A percentile compares a stretch with the other conserved stretches of the same genome.
phyloP scores from a whole-genome alignment of 2,329 filamentous ascomycete genomes.

The Raffaelea deltoideospora region DNA sequence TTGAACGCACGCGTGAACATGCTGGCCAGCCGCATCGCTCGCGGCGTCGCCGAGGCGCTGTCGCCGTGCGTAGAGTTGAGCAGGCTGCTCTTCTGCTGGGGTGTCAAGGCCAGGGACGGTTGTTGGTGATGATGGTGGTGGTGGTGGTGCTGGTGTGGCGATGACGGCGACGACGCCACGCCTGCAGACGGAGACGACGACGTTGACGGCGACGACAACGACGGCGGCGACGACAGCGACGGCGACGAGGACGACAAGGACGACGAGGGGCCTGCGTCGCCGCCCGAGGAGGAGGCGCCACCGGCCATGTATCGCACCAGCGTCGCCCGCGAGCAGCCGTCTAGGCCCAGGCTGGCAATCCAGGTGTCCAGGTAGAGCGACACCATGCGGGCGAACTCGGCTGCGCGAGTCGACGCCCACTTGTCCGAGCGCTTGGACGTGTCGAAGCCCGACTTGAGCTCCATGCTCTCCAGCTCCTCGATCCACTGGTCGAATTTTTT shows the following conservation, averaged over 20 bases:
- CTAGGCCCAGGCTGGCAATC: conserved; percentile 32
- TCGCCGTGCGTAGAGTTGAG: conserved; percentile 29
- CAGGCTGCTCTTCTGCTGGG: conserved; percentile 37
- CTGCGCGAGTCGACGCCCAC: conserved; percentile 29
- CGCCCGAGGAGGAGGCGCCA: conserved; percentile 26
- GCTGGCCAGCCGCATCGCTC: conserved; percentile 25
- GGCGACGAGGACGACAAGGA: too few species aligned
- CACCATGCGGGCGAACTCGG: conserved; percentile 35
- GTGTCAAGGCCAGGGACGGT: conserved; percentile 36
- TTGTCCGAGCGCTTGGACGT: conserved; percentile 37
- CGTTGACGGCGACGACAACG: too few species aligned
- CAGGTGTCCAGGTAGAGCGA: conserved; percentile 39
- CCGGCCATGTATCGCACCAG: conserved; percentile 38
- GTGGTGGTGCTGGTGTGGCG: too few species aligned
- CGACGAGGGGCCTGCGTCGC: too few species aligned
- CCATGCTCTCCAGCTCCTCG: conserved; percentile 40
- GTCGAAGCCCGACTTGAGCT: conserved; percentile 41
- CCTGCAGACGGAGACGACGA: too few species aligned
- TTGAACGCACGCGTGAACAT: conserved; percentile 44
- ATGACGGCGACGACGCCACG: too few species aligned
- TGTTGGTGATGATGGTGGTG: too few species aligned
- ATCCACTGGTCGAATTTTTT: conserved; percentile 40
- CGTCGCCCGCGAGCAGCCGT: conserved; percentile 34
- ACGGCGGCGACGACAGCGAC: too few species aligned
- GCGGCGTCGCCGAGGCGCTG: conserved; percentile 21